A percentile compares a stretch with the other conserved stretches of the same genome.
Evolutionary conservation across 257 asterid genomes (phyloP).

Genomic region (Asclepias syriaca): DNA sequence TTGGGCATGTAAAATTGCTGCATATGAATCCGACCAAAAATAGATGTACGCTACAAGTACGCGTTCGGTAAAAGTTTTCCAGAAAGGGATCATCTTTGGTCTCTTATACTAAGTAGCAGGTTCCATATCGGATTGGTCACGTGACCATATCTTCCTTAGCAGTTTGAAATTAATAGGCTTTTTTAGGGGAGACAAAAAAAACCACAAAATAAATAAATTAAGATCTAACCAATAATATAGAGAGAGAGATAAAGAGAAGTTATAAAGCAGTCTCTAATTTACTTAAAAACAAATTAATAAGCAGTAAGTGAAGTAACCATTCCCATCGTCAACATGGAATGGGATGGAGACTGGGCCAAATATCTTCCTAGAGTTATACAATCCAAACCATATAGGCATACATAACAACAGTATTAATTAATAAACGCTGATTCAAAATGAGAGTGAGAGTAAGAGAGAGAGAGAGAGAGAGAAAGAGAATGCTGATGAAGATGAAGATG

Average conservation of each 20-base stretch:
- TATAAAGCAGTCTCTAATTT: constrained; percentile 24
- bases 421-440: constrained; percentile 23
- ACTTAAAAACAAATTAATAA: constrained; percentile 26
- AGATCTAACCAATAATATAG: not conserved
- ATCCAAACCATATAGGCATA: constrained; percentile 44
- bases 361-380: constrained; percentile 32
- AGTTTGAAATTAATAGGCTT: no score
- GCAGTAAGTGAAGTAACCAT: constrained; percentile 21
- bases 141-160: no score
- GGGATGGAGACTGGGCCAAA: constrained; percentile 24
- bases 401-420: constrained; percentile 28
- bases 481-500: constrained; percentile 18
- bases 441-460: constrained; percentile 7
- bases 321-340: constrained; percentile 17
- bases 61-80: no score
- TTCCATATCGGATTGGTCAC: no score
- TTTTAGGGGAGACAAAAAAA: not conserved
- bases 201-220: not conserved
- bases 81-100: no score
- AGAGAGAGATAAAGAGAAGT: not conserved
- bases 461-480: constrained; percentile 7
- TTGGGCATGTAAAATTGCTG: no score
- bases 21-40: no score
- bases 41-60: no score
- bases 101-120: no score